Evolutionary conservation across 1,139 yeast genomes (phyloP), one percentile per base, ranked within the genome.

Genomic region (Diutina catenulata): DNA sequence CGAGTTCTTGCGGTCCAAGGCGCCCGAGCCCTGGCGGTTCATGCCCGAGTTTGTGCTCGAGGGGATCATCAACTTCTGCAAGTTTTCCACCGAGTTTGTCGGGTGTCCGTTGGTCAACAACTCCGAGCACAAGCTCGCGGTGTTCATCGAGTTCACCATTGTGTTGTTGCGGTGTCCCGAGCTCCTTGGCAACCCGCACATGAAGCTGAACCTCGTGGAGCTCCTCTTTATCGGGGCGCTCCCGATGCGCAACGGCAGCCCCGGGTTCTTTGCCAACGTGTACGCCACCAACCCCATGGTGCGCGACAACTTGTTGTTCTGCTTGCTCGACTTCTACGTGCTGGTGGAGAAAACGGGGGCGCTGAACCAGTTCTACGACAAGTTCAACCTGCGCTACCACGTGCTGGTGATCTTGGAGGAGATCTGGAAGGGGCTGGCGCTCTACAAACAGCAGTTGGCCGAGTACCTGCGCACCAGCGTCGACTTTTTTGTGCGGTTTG

Each of bases 301-400:
- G 1, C 60, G 64, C 33, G 66, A 78, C 37, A 77, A 88, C 51
- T 56, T 93, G 41, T 64, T 91, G 42, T 88, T 84, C 50, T 81
- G 95, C 0, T 66, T 91, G 42, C 70, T 91, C 59, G 93, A 86
- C 51, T 82, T 87, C 47, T 91, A 91, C 55, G 94, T 91, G 32
- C 87, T 84, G 70, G 91, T 88, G 41, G 99, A 91, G 55, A 86
- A 84, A 52, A 93, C 98, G 0, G 98, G 98, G 6, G 82, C 96
- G 3, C 79, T 93, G 5, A 79, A 94, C 0, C 98, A 91, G 57
- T 91, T 91, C 55, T 91, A 91, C 56, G 99, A 91, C 59, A 91
- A 91, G 57, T 91, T 93, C 62, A 88, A 86, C 57, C 76, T 86
- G 37, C 72, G 98, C 55, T 91, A 77, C 56, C 81, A 86, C 53